Conservation (phyloP, 371 early-diverging fungal species). For the Mucor lusitanicus region DNA sequence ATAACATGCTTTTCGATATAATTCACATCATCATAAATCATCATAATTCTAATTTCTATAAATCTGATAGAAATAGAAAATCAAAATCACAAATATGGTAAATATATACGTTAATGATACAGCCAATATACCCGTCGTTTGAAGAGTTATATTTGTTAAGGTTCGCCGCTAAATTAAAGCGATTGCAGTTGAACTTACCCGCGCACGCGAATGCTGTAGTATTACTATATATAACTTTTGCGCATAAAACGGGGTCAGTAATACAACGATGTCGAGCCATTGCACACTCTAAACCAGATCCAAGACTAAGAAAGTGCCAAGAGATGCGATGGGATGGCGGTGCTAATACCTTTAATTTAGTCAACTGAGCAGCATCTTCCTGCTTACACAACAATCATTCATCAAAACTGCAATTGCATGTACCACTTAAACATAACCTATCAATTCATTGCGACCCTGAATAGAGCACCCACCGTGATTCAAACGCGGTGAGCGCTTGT, state of each 20-base stretch:
- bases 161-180: neutral
- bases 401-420: neutral
- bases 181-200: neutral
- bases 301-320: neutral
- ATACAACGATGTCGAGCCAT: neutral
- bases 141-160: neutral
- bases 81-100: neutral
- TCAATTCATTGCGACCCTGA: neutral
- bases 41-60: neutral
- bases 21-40: neutral
- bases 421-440: neutral
- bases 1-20: neutral
- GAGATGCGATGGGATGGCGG: neutral
- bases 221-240: neutral
- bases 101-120: neutral
- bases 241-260: neutral
- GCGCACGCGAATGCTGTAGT: neutral
- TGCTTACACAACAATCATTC: neutral
- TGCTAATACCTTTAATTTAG: too few relatives aligned
- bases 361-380: too few relatives aligned
- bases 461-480: neutral
- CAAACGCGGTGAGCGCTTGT: neutral
- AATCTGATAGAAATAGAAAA: neutral
- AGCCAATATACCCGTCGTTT: neutral
- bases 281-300: neutral